Evolutionary conservation across 2,329 filamentous ascomycete genomes (phyloP).

Genomic region (Venturiaceae sp.): DNA sequence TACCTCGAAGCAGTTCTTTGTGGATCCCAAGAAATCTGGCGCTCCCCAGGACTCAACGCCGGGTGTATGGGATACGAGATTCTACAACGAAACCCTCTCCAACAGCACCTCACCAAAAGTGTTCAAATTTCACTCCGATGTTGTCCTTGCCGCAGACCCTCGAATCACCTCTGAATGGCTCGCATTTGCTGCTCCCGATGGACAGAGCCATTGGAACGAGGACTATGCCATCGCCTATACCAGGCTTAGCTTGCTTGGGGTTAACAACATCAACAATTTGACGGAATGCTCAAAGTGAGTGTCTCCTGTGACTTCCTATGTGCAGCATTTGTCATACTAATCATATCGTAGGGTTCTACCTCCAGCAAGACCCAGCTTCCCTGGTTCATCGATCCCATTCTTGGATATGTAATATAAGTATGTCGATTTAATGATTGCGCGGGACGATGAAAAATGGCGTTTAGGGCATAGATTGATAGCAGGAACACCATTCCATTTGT

Average conservation of each 20-base stretch:
- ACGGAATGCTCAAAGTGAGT: constrained; percentile 15
- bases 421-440: no score
- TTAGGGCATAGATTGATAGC: no score
- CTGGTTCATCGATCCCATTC: no score
- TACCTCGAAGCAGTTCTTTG: constrained; percentile 25
- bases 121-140: constrained; percentile 25
- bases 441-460: no score
- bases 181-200: constrained; percentile 2
- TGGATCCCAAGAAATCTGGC: constrained; percentile 18
- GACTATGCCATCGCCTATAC: constrained; percentile 14
- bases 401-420: no score
- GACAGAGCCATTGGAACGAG: constrained; percentile 10
- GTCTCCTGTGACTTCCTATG: constrained; percentile 7
- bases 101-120: constrained; percentile 18
- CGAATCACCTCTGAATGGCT: constrained; percentile 21
- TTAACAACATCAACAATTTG: constrained; percentile 17
- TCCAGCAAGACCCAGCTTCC: no score
- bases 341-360: no score
- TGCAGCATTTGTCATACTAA: no score
- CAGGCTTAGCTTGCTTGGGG: constrained; percentile 14
- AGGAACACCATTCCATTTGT: no score
- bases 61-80: constrained; percentile 26
- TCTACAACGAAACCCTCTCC: constrained; percentile 23
- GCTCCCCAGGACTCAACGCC: constrained; percentile 26
- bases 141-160: constrained; percentile 22